Evolutionary conservation across 371 early-diverging fungal genomes (phyloP), one percentile per base, ranked within the genome.

Genomic region (Phascolomyces articulosus): DNA sequence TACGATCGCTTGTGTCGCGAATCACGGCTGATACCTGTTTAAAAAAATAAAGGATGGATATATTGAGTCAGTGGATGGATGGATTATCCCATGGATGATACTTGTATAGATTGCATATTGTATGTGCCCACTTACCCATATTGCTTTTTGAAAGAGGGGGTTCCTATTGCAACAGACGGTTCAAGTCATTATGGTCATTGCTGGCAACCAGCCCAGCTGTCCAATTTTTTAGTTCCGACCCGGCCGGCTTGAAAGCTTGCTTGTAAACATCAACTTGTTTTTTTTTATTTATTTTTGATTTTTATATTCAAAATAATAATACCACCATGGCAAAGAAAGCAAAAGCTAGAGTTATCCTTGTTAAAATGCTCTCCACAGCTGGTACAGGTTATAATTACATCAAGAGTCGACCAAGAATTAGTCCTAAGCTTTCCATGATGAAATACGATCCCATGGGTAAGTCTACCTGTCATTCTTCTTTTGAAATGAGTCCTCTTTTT

Each of bases 381-480:
- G 89, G 91, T 56, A 94, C 94, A 7, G 94, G 94, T 24, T 93
- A 78, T 77, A 93, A 91, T 65, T 93, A 93, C 68, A 86, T 90
- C 24, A 90, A 89, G 69, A 80, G 82, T 58, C 85, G 94, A 41
- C 93, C 93, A 58, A 84, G 93, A 72, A 83, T 86, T 49, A 81
- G 86, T 16, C 84, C 93, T 34, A 90, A 91, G 70, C 72, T 94
- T 54, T 88, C 91, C 27, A 83, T 90, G 82, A 90, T 92, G 87
- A 94, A 94, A 80, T 90, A 84, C 64, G 94, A 94, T 78, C 94
- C 94, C 48, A 76, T 79, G 70, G 88, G 91, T 90, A 82, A 27
- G 69, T 60, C 23, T 3, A 27, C n/a, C n/a, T n/a, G n/a, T 38
- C 10, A 28, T 47, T 21, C 60, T 31, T 10, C 41, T n/a, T 29